Base-by-base conservation (phyloP, 345 rosid species). In the Melastoma malabathricum region DNA sequence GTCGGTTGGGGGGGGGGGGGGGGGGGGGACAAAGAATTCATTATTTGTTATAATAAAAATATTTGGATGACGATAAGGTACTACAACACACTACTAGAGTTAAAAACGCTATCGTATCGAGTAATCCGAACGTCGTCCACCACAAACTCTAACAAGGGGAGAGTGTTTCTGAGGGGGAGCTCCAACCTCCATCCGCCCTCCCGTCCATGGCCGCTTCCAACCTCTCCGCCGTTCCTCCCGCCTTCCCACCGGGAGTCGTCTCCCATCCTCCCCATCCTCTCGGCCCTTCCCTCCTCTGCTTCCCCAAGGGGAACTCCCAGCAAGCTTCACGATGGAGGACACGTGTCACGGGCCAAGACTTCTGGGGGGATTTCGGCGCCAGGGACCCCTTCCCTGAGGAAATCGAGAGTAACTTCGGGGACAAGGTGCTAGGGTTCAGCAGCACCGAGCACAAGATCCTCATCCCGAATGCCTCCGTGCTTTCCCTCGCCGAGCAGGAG, bases 391-490 rank as follows among this genome's bases (percentile, higher is more conserved):
- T 75, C 47, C 84, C 94, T 20, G 83, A 66, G 43, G 98, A 92
- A 67, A 4, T 92, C 48, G 98, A 78, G 31, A 92, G 96, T 44
- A 58, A 62, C 2, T 92, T 87, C 72, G 98, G 54, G 3, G 98
- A 87, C 10, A 92, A 74, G 70, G 96, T 92, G 41, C 53, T 82
- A 59, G 96, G 96, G 0, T 53, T 62, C 43, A 61, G 54, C 55
- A 59, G 73, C 68, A 82, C 89, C 13, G 96, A 92, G 60, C 95
- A 84, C 54, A 92, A 76, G 73, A 84, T 84, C 59, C 71, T 92
- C n/a, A 92, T 92, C 23, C 98, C 95, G 15, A 72, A 59, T 18
- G 47, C 75, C 18, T 75, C 95, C 14, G 86, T 85, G 43, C 64
- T 92, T 13, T 87, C 96, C 13, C 96, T 92, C 49, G 55, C 95